A percentile compares a stretch with the other conserved stretches of the same genome.
phyloP scores from a whole-genome alignment of 1,139 yeast genomes.

The Lodderomyces parapsilosis region DNA sequence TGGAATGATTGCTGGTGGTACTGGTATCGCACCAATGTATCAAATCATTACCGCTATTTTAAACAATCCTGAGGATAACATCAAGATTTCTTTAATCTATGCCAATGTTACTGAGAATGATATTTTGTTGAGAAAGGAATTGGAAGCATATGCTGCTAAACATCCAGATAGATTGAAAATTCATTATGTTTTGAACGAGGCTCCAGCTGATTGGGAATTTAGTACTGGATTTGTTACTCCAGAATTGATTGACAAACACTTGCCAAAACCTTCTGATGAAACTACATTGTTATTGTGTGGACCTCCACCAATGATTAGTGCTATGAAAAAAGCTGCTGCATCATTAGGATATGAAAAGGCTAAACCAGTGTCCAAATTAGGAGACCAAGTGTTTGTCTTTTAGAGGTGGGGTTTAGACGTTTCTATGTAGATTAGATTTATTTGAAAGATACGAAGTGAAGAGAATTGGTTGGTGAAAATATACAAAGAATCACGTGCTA shows the following conservation, averaged over 20 bases:
- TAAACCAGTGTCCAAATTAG: slow-evolving; percentile 85
- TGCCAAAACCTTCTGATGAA: slow-evolving; percentile 59
- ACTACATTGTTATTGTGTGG: slow-evolving; percentile 86
- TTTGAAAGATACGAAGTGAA: too few species aligned
- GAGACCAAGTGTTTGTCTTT: slow-evolving; percentile 90
- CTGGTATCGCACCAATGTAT: slow-evolving; percentile 93
- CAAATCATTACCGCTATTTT: slow-evolving; percentile 74
- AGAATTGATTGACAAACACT: slow-evolving; percentile 57
- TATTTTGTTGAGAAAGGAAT: slow-evolving; percentile 72
- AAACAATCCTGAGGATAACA: slow-evolving; percentile 77
- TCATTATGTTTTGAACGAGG: slow-evolving; percentile 77
- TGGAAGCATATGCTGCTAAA: slow-evolving; percentile 62
- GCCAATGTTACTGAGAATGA: slow-evolving; percentile 78
- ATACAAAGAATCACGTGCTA: too few species aligned
- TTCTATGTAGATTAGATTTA: too few species aligned
- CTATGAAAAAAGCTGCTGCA: slow-evolving; percentile 82
- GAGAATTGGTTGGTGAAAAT: too few species aligned
- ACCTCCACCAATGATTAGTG: slow-evolving; percentile 81
- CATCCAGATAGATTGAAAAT: slow-evolving; percentile 76
- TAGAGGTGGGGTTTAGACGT: too few species aligned
- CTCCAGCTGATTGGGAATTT: slow-evolving; percentile 49
- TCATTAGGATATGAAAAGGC: slow-evolving; percentile 83
- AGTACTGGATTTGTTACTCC: slow-evolving; percentile 68
- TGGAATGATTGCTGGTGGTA: slow-evolving; percentile 91
- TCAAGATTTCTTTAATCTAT: slow-evolving; percentile 76